A percentile compares a stretch with the other conserved stretches of the same genome.
phyloP scores from a whole-genome alignment of 139 green algal genomes.

The Mesotaenium endlicherianum region DNA sequence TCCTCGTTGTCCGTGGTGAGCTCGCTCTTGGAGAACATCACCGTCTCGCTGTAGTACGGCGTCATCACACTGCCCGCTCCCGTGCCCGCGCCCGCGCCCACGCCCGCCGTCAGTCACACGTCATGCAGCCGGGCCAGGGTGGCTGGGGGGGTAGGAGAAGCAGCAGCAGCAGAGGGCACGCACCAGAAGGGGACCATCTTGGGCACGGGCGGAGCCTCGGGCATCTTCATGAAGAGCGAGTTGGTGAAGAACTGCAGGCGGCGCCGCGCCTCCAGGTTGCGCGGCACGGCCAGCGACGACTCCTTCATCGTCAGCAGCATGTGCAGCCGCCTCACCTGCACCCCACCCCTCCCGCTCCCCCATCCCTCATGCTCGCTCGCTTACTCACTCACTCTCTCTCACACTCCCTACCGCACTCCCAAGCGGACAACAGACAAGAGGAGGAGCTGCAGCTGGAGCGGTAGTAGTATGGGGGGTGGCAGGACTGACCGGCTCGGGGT shows the following conservation, averaged over 20 bases:
- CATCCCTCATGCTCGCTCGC: background rate
- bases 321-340: conserved; percentile 39
- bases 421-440: background rate
- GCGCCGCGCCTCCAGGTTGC: conserved; percentile 44
- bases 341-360: background rate
- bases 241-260: conserved; percentile 49
- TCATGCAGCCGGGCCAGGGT: too few relatives aligned
- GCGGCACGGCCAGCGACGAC: conserved; percentile 31
- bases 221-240: conserved; percentile 55
- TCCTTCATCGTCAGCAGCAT: conserved; percentile 49
- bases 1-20: conserved; percentile 44
- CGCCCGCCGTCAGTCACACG: too few relatives aligned
- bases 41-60: conserved; percentile 49
- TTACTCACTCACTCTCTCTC: background rate
- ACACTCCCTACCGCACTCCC: background rate
- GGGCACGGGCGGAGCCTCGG: conserved; percentile 12
- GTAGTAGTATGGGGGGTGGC: too few relatives aligned
- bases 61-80: conserved; percentile 47
- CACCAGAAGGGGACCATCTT: conserved; percentile 36
- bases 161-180: too few relatives aligned
- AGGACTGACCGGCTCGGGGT: background rate
- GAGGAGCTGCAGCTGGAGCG: too few relatives aligned
- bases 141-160: too few relatives aligned
- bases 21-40: conserved; percentile 38
- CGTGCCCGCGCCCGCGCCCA: too few relatives aligned